Conservation (phyloP, 2,329 filamentous ascomycete species). For the Cyphellophora attinorum region DNA sequence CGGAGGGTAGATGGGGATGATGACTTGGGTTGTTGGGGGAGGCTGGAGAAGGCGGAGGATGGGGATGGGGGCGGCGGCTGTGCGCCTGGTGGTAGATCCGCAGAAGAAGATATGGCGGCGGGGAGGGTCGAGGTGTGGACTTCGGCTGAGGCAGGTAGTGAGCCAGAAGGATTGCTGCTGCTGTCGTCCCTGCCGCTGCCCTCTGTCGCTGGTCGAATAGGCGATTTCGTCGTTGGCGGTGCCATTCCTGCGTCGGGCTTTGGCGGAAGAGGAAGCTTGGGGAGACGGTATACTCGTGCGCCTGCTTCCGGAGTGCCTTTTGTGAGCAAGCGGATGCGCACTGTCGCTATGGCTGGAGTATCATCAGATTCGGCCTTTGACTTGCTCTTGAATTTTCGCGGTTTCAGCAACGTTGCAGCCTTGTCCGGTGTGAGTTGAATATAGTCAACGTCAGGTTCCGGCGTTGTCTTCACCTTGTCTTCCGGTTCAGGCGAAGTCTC, state of each 20-base stretch:
- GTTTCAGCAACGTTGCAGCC: slow-evolving; percentile 26
- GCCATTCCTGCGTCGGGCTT: too few species aligned
- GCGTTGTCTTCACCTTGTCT: slow-evolving; percentile 3
- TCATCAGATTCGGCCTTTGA: slow-evolving; percentile 12
- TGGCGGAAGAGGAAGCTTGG: too few species aligned
- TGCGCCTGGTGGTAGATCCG: slow-evolving; percentile 5
- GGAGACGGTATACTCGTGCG: slow-evolving; percentile 79
- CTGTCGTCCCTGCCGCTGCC: too few species aligned
- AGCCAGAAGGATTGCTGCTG: slow-evolving; percentile 1
- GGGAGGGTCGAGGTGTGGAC: not conserved
- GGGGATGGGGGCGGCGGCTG: slow-evolving; percentile 5
- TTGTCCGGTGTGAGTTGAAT: slow-evolving; percentile 30
- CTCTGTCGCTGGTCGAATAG: too few species aligned
- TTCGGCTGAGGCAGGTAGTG: not conserved
- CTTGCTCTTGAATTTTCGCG: slow-evolving; percentile 11
- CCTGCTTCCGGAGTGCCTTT: slow-evolving; percentile 63
- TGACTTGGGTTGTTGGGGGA: slow-evolving; percentile 8
- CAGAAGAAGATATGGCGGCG: slow-evolving; percentile 1
- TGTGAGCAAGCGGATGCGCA: slow-evolving; percentile 57
- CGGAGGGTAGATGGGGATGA: slow-evolving; percentile 18
- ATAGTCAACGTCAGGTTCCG: slow-evolving; percentile 22
- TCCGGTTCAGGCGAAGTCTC: slow-evolving; percentile 11
- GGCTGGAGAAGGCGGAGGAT: slow-evolving; percentile 3
- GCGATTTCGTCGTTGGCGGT: too few species aligned
- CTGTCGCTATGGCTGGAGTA: slow-evolving; percentile 41